A percentile compares a stretch with the other conserved stretches of the same genome.
Evolutionary conservation across 176 grass and related monocot species (phyloP).

Genomic region (Rhynchospora breviuscula): DNA sequence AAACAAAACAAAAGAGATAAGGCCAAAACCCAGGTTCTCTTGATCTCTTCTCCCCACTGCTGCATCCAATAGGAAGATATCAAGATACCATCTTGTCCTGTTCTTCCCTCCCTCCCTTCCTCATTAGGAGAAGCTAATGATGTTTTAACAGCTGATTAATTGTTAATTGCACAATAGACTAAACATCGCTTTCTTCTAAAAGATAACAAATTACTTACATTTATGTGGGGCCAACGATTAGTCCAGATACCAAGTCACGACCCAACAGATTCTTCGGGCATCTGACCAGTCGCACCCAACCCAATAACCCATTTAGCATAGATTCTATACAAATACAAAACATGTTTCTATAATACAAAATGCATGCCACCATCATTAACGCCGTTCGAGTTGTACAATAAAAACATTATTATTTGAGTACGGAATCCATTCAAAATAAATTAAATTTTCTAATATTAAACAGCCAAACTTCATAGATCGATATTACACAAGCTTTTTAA

Average conservation of each 20-base stretch:
- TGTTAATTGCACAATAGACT: background rate
- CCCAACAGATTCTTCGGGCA: constrained; percentile 8
- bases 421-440: too few species aligned
- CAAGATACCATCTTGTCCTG: background rate
- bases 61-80: constrained; percentile 13
- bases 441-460: background rate
- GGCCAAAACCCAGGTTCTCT: background rate
- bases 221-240: background rate
- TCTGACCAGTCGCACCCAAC: background rate
- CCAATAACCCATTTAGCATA: constrained; percentile 2
- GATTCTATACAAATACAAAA: background rate
- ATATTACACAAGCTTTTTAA: background rate
- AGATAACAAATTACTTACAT: background rate
- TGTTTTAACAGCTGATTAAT: background rate
- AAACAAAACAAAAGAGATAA: constrained; percentile 20
- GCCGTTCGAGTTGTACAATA: background rate
- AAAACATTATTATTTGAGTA: too few species aligned
- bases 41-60: background rate
- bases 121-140: background rate
- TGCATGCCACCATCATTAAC: background rate
- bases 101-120: background rate
- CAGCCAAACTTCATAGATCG: background rate
- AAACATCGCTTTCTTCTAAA: constrained; percentile 18
- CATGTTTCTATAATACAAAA: background rate
- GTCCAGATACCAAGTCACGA: constrained; percentile 12